Conservation (phyloP, 2,329 filamentous ascomycete species). For the Byssothecium circinans region DNA sequence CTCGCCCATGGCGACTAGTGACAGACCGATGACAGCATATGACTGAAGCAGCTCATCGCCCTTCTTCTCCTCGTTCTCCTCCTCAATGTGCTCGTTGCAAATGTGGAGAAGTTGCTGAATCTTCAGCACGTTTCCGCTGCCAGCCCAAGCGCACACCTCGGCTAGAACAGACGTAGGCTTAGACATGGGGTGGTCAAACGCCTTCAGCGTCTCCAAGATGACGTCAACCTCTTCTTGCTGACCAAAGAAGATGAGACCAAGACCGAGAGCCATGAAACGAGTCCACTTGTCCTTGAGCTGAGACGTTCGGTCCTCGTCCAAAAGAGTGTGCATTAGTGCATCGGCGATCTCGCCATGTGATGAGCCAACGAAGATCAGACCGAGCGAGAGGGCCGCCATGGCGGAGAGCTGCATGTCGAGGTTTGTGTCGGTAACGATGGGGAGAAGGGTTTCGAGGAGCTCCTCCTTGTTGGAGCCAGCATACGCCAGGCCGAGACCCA, state of each 20-base stretch:
- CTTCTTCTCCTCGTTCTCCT: slow-evolving; percentile 85
- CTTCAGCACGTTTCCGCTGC: slow-evolving; percentile 95
- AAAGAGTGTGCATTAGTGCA: slow-evolving; percentile 85
- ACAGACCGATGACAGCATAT: slow-evolving; percentile 92
- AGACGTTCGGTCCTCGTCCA: slow-evolving; percentile 88
- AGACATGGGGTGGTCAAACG: slow-evolving; percentile 93
- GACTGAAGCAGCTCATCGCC: slow-evolving; percentile 93
- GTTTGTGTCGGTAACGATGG: slow-evolving; percentile 80
- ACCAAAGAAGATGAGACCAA: slow-evolving; percentile 93
- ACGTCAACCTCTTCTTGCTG: slow-evolving; percentile 99
- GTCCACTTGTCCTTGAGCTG: slow-evolving; percentile 99
- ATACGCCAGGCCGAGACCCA: slow-evolving; percentile 93
- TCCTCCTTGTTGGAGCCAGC: slow-evolving; percentile 92
- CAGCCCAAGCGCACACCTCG: slow-evolving; percentile 97
- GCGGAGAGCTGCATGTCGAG: slow-evolving; percentile 94
- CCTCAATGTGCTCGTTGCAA: slow-evolving; percentile 96
- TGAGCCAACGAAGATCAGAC: slow-evolving; percentile 89
- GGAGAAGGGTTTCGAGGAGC: slow-evolving; percentile 79
- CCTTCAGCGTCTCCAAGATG: slow-evolving; percentile 93
- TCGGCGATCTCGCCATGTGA: slow-evolving; percentile 89
- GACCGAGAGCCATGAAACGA: slow-evolving; percentile 89
- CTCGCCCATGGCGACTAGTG: slow-evolving; percentile 95
- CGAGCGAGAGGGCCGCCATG: slow-evolving; percentile 89
- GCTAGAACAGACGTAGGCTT: slow-evolving; percentile 93
- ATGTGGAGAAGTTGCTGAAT: slow-evolving; percentile 96